phyloP scores from a whole-genome alignment of 306 rosid genomes.

The Rosa rugosa region DNA sequence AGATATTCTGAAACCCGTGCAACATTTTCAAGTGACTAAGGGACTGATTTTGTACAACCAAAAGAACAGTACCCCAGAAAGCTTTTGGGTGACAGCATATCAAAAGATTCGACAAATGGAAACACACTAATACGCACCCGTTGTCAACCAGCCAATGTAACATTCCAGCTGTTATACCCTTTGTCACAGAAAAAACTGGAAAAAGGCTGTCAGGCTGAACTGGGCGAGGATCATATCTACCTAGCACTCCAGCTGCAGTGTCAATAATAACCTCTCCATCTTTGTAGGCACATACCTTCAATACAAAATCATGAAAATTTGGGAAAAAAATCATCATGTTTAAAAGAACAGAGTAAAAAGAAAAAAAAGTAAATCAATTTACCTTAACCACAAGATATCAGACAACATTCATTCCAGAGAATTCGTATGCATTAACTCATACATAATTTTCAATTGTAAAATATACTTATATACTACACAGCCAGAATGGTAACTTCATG shows the following conservation, averaged over 20 bases:
- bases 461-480: neutral
- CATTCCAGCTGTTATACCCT: slow-evolving; percentile 96
- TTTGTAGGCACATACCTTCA: slow-evolving; percentile 96
- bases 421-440: neutral
- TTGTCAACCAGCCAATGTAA: slow-evolving; percentile 94
- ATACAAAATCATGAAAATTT: slow-evolving; percentile 26
- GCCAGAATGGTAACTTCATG: neutral
- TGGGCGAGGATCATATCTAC: slow-evolving; percentile 99
- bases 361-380: neutral
- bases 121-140: slow-evolving; percentile 50
- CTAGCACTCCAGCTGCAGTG: slow-evolving; percentile 97
- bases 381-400: neutral
- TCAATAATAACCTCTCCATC: slow-evolving; percentile 95
- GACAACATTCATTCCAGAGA: neutral
- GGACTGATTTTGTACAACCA: neutral
- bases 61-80: neutral
- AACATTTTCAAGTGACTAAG: neutral
- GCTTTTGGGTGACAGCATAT: neutral
- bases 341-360: neutral
- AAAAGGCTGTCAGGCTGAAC: slow-evolving; percentile 95
- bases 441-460: neutral
- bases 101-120: neutral
- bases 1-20: neutral
- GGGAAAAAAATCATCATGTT: slow-evolving; percentile 9
- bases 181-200: slow-evolving; percentile 88